Percentiles rank a stretch among this genome's conserved stretches.
phyloP scores from a whole-genome alignment of 257 asterid species.

The Jaltomata sinuosa region DNA sequence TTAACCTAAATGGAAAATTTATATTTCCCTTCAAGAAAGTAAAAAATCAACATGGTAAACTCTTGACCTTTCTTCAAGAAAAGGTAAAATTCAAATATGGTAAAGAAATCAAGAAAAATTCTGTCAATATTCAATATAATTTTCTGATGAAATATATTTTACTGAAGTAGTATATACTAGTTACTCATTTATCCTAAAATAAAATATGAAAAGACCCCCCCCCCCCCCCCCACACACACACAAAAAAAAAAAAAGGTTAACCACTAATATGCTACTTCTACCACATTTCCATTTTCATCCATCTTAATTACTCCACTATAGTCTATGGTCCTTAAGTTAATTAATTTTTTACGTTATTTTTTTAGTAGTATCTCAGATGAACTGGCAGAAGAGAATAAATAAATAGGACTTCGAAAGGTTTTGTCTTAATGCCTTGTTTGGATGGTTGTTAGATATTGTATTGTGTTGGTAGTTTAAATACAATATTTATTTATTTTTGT shows the following conservation, averaged over 20 bases:
- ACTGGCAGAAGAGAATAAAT: conserved; percentile 28
- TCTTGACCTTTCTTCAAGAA: background rate
- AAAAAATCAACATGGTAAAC: background rate
- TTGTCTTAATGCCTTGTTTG: too few relatives aligned
- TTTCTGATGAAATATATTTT: background rate
- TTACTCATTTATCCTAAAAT: conserved; percentile 8
- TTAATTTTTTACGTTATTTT: background rate
- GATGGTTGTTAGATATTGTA: too few relatives aligned
- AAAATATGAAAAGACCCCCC: too few relatives aligned
- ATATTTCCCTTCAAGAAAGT: background rate
- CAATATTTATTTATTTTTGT: too few relatives aligned
- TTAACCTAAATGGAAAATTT: background rate
- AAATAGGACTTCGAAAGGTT: too few relatives aligned
- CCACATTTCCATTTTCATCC: background rate
- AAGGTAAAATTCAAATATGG: background rate
- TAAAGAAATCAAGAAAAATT: background rate
- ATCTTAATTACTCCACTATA: background rate
- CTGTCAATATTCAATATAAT: background rate
- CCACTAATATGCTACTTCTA: background rate
- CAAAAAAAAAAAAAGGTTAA: background rate
- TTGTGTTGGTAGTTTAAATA: too few relatives aligned
- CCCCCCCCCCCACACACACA: too few relatives aligned
- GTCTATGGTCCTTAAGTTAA: background rate
- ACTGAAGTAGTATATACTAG: background rate
- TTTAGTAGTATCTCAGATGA: conserved; percentile 20